These are phyloP conservation scores for Xylaria sp. DNA, from an alignment of 2,329 filamentous ascomycete genomes.

Conservation along the genomic window DNA sequence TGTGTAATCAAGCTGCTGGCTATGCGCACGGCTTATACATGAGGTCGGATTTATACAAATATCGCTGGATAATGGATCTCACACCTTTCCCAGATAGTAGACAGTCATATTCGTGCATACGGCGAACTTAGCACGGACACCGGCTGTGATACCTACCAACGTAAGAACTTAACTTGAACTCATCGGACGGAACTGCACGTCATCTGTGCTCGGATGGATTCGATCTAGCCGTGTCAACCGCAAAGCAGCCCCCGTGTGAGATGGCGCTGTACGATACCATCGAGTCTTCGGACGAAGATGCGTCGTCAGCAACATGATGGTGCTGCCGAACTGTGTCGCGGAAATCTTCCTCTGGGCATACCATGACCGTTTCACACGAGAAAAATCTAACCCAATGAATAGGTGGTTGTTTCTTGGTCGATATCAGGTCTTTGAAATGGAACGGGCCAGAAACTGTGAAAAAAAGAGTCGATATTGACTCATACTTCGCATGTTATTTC, in stretches of 20 bases:
- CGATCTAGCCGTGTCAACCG: conserved; percentile 16
- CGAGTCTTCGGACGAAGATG: conserved; percentile 7
- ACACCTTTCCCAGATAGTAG: not conserved
- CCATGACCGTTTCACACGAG: conserved; percentile 13
- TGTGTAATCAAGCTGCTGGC: not conserved
- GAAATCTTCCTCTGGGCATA: not conserved
- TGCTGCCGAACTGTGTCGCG: conserved; percentile 17
- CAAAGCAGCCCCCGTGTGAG: conserved; percentile 15
- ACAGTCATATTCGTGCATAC: not conserved
- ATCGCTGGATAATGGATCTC: not conserved
- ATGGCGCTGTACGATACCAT: conserved; percentile 9
- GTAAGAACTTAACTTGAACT: not conserved
- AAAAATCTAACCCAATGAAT: not conserved
- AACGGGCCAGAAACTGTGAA: not conserved
- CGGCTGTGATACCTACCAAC: conserved; percentile 1
- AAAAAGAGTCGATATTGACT: conserved; percentile 9
- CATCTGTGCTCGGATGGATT: conserved; percentile 15
- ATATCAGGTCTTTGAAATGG: not conserved
- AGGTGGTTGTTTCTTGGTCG: not conserved
- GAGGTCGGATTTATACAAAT: not conserved
- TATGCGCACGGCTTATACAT: not conserved
- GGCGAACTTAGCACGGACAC: not conserved
- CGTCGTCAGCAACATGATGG: conserved; percentile 19
- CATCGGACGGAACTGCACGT: conserved; percentile 4
- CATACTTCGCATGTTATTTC: conserved; percentile 35